Conservation (phyloP, 75 land plant species). For the Isoetes taiwanensis region DNA sequence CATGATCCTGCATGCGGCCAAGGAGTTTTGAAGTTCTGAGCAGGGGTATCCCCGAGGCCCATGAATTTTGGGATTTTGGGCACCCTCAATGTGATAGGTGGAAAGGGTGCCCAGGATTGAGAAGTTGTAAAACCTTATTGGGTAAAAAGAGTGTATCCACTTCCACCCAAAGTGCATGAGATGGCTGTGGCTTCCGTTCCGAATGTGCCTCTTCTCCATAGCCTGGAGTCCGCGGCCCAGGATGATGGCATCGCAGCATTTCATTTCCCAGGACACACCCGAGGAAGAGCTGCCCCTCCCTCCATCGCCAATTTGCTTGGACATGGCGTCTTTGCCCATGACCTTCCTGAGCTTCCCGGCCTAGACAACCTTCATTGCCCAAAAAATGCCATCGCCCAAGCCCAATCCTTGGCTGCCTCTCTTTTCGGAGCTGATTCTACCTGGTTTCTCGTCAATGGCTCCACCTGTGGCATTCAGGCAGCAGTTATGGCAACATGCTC, state of each 20-base stretch:
- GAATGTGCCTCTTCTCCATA: conserved; percentile 59
- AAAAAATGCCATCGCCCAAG: conserved; percentile 57
- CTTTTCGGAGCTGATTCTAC: conserved; percentile 65
- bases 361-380: conserved; percentile 79
- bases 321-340: conserved; percentile 35
- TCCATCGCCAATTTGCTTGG: conserved; percentile 46
- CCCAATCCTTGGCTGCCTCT: conserved; percentile 51
- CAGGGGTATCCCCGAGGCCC: no score
- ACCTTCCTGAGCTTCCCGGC: conserved; percentile 80
- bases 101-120: no score
- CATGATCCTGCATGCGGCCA: no score
- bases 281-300: conserved; percentile 68
- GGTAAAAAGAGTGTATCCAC: no score
- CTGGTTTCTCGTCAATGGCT: conserved; percentile 83
- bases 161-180: no score
- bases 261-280: conserved; percentile 86
- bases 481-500: conserved; percentile 83
- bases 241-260: conserved; percentile 49
- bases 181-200: no score
- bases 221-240: conserved; percentile 41
- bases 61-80: no score
- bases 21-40: no score
- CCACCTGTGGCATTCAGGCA: conserved; percentile 88
- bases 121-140: no score
- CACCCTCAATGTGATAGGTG: no score